Evolutionary conservation across 495 filamentous ascomycete genomes (phyloP), one percentile per base, ranked within the genome.

Genomic region (Neurospora cerealis): DNA sequence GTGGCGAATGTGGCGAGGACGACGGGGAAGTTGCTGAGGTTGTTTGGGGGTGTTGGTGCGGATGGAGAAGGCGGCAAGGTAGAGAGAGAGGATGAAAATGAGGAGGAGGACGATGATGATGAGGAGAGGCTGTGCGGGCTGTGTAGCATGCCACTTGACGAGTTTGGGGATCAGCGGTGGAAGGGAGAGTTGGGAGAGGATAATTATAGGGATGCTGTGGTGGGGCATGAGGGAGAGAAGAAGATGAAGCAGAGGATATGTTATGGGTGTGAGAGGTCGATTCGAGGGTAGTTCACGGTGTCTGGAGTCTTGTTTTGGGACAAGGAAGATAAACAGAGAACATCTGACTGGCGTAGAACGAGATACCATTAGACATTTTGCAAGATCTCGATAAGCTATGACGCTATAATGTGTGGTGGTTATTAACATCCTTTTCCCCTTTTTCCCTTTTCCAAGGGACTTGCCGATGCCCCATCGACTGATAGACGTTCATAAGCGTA

Each of bases 1-100:
- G 96, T 99, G 75, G 90, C 93, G 19, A 99, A 99, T 78, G 96
- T 98, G 11, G 93, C 97, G 5, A 88, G 92, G 73, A 99, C 94
- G 38, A 90, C 91, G 11, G 90, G 90, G 73, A 96, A 95, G 83
- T 86, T 98, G 39, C 79, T 88, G 42, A 77, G 85, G 71, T 71
- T 76, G 44, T 44, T 36, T 10, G 72, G 40, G 2, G 69, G 36
- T 5, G 72, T 0, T 46, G 42, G 42, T 10, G 42, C 9, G 42
- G n/a, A 46, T n/a, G 42, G 19, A 3, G 42, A 39, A 4, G 71
- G 37, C 2, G 2, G 24, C 4, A 60, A 15, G 54, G 5, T 3
- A 3, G 15, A 32, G 13, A 24, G 24, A 62, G 54, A 17, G 13
- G 54, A 62, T 7, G 54, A 7, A 32, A 66, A 32, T 3, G 19